Percentiles rank a stretch among this genome's conserved stretches.
Conservation (phyloP, 2,329 filamentous ascomycete genomes). For the Diaporthe ilicicola region DNA sequence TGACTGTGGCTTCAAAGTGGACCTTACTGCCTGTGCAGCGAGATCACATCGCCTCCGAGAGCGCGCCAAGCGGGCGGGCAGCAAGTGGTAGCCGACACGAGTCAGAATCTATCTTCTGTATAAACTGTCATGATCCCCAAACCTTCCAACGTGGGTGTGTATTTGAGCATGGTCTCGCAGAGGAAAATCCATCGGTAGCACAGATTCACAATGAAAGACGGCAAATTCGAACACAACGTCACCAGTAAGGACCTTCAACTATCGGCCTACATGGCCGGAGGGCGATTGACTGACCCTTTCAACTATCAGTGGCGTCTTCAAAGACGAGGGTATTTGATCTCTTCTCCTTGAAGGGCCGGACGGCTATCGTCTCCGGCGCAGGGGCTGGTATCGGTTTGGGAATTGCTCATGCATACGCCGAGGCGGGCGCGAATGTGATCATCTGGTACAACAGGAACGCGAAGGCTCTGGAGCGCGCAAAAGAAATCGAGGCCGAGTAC, state of each 20-base stretch:
- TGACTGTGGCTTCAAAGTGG: background rate
- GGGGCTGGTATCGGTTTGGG: slow-evolving; percentile 73
- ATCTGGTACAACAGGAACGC: slow-evolving; percentile 78
- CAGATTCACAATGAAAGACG: background rate
- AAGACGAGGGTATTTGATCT: slow-evolving; percentile 21
- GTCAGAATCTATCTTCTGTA: background rate
- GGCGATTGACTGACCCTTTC: background rate
- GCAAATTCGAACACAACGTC: slow-evolving; percentile 8
- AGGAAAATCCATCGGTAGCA: background rate
- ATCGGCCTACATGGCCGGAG: background rate
- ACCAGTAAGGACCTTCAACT: background rate
- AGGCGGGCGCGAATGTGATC: slow-evolving; percentile 76
- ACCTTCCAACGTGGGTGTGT: background rate
- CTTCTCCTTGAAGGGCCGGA: slow-evolving; percentile 71
- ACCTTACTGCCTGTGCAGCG: background rate
- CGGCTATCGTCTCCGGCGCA: slow-evolving; percentile 74
- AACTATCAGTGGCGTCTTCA: background rate
- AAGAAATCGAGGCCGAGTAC: slow-evolving; percentile 70
- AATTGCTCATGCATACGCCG: slow-evolving; percentile 70
- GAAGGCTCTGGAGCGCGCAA: slow-evolving; percentile 68
- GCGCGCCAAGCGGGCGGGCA: background rate
- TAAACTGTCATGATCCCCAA: background rate
- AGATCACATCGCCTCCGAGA: background rate
- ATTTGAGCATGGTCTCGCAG: background rate
- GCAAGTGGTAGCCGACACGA: background rate